These are phyloP conservation scores for Castanopsis chinensis DNA, from an alignment of 306 rosid species.

Conservation along the genomic window DNA sequence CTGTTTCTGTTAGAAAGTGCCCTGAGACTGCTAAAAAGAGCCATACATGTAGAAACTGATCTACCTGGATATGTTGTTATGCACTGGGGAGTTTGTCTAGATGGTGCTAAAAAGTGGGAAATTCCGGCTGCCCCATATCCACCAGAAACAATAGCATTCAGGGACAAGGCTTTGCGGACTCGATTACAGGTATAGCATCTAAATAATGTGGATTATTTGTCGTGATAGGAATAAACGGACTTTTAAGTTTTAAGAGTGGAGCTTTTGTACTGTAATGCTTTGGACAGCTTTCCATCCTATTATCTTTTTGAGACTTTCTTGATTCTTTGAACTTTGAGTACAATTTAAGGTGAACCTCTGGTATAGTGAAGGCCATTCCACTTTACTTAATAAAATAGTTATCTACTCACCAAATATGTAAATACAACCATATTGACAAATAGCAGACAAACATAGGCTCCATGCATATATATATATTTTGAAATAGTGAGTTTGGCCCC, in stretches of 20 bases:
- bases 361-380: not conserved
- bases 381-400: not conserved
- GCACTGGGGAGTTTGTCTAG: slow-evolving; percentile 95
- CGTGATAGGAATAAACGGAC: not conserved
- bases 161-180: slow-evolving; percentile 78
- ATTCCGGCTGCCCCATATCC: slow-evolving; percentile 75
- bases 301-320: not conserved
- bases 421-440: not conserved
- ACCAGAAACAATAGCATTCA: slow-evolving; percentile 62
- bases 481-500: too few relatives aligned
- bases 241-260: not conserved
- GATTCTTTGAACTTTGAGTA: not conserved
- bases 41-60: slow-evolving; percentile 69
- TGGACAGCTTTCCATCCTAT: not conserved
- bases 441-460: not conserved
- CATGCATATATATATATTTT: too few relatives aligned
- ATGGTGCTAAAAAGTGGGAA: slow-evolving; percentile 77
- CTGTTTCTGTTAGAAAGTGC: slow-evolving; percentile 59
- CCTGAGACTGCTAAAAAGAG: slow-evolving; percentile 63
- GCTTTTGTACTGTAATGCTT: not conserved
- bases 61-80: slow-evolving; percentile 63
- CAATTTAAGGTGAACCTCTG: not conserved
- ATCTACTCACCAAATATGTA: not conserved
- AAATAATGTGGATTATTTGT: not conserved
- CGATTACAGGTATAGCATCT: slow-evolving; percentile 52